phyloP scores from a whole-genome alignment of 345 rosid species.

The Leavenworthia alabamica region DNA sequence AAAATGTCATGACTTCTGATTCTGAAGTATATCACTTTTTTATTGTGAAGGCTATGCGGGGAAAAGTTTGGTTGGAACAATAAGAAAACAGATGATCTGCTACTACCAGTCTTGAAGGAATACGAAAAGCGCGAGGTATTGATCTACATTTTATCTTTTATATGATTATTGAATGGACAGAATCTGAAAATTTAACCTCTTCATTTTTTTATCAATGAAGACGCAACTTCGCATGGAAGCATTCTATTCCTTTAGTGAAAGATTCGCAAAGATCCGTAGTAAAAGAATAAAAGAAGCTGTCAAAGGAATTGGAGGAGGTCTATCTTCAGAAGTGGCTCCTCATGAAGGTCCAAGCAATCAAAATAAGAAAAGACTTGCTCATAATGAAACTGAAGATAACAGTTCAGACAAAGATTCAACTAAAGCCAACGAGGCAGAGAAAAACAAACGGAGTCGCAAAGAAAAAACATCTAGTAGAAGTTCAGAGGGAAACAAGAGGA shows the following conservation, averaged over 20 bases:
- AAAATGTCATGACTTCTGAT: constrained; percentile 6
- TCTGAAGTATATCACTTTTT: not conserved
- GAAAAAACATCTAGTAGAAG: constrained; percentile 39
- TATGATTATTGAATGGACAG: not conserved
- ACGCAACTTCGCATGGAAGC: constrained; percentile 96
- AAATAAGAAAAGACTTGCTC: constrained; percentile 33
- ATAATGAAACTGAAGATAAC: constrained; percentile 29
- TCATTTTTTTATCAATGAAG: constrained; percentile 35
- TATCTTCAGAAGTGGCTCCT: constrained; percentile 33
- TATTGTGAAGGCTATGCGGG: constrained; percentile 73
- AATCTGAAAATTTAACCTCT: not conserved
- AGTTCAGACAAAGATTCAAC: constrained; percentile 28
- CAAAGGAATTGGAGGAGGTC: constrained; percentile 68
- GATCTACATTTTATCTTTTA: constrained; percentile 14
- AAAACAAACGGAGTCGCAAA: constrained; percentile 19
- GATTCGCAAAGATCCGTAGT: constrained; percentile 93
- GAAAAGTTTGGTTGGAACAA: constrained; percentile 88
- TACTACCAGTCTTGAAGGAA: constrained; percentile 84
- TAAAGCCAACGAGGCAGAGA: constrained; percentile 28
- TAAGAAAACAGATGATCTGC: constrained; percentile 74
- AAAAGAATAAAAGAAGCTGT: constrained; percentile 85
- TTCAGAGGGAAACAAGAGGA: not conserved
- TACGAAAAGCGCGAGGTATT: constrained; percentile 81
- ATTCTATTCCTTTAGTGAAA: constrained; percentile 88
- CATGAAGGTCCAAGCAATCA: constrained; percentile 35